Evolutionary conservation across 495 filamentous ascomycete species (phyloP), one percentile per base, ranked within the genome.

Genomic region (Aspergillus avenaceus): DNA sequence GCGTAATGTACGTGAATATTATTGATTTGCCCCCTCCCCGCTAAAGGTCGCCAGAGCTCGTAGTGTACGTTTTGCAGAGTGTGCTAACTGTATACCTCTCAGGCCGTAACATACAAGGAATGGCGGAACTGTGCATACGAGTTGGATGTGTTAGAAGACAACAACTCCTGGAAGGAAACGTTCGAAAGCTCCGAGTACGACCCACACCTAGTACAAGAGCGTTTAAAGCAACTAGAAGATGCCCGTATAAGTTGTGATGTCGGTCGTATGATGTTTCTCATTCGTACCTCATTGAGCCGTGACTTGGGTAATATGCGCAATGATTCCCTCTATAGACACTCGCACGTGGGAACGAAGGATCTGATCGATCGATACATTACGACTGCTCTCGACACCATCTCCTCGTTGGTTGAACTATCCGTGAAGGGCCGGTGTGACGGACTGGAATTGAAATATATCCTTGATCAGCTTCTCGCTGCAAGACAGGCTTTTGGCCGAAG

Each of bases 401-500:
- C 79, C 4, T 74, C 83, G 2, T 62, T 96, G 38, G 77, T 93
- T 18, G 80, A 88, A 24, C 67, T 84, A 14, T 84, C 82, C 29
- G 75, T 70, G 4, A 75, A 77, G 55, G 69, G 75, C 49, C 73
- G 73, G 25, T 75, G 73, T 25, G 70, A 80, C 50, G 75, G 71
- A 12, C 44, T 85, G 31, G 79, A 87, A 52, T 58, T 84, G 25
- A 77, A 82, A 47, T 81, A 86, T 52, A 78, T 96, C 22, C 71
- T 88, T 22, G 86, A 91, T 47, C 80, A 83, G 52, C 71, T 97
- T 53, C 67, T 95, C 14, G 84, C 81, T 36, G 83, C 90, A 4
- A 77, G 90, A 45, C 90, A 95, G 64, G 87, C 88, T 8, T 97
- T 91, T 64, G 92, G 92, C 9, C 78, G 91, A 44, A 96, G 86